Evolutionary conservation across 495 filamentous ascomycete genomes (phyloP).

Genomic region (Pseudoneurospora amorphoporcata): DNA sequence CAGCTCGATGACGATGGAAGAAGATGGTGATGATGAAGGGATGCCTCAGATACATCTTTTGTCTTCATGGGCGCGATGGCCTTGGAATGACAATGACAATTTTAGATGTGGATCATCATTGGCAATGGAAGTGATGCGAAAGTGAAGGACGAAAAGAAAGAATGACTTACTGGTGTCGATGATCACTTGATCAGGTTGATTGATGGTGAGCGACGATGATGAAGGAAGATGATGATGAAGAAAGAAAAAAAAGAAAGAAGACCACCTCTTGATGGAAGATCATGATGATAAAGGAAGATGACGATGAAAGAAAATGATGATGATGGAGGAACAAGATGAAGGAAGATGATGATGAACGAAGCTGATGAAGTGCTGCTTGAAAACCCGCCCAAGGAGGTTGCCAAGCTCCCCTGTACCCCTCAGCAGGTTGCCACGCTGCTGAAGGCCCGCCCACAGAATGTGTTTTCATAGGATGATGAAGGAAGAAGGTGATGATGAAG

Average conservation of each 20-base stretch:
- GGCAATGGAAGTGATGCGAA: not conserved
- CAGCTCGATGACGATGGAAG: not conserved
- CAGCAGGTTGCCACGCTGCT: too few species aligned
- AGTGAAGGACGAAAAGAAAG: not conserved
- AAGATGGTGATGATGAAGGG: not conserved
- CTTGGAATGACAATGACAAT: not conserved
- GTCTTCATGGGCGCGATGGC: not conserved
- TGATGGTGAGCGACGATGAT: not conserved
- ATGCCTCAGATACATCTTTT: not conserved
- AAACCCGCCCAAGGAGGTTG: not conserved
- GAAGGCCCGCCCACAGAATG: too few species aligned
- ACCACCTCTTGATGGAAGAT: not conserved
- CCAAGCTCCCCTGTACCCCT: too few species aligned
- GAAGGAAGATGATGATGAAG: not conserved
- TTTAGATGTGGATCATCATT: not conserved
- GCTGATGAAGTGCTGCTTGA: not conserved
- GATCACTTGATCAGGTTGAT: not conserved
- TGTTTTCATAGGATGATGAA: too few species aligned
- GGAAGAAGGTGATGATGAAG: not conserved
- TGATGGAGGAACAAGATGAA: too few species aligned
- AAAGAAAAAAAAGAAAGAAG: not conserved
- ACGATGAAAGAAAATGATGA: not conserved
- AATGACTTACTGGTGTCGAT: not conserved
- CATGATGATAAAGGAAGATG: not conserved
- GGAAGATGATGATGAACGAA: not conserved